These are phyloP conservation scores for Populus hybrid DNA, from an alignment of 441 rosid genomes.

Conservation along the genomic window DNA sequence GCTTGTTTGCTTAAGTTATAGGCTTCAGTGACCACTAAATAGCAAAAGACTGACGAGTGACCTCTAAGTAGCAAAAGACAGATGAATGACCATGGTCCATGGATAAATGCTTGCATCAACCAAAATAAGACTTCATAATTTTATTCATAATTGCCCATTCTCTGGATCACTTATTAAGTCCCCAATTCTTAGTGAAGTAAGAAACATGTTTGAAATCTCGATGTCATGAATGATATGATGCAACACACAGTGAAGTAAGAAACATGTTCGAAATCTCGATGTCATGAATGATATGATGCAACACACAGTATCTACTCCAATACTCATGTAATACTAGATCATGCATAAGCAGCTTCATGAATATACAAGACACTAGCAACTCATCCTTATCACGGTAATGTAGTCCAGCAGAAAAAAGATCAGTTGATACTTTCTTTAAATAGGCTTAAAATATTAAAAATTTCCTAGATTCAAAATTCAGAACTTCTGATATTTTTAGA, in stretches of 20 bases:
- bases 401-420: neutral
- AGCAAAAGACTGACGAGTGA: neutral
- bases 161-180: neutral
- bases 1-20: neutral
- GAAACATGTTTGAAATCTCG: conserved; percentile 6
- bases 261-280: conserved; percentile 6
- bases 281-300: conserved; percentile 4
- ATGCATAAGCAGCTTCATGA: conserved; percentile 20
- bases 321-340: conserved; percentile 26
- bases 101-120: neutral
- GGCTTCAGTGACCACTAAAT: neutral
- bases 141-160: neutral
- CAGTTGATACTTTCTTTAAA: neutral
- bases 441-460: neutral
- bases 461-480: conserved; percentile 27
- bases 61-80: neutral
- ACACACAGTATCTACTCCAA: conserved; percentile 13
- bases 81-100: neutral
- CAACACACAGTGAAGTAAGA: conserved; percentile 2
- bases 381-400: neutral
- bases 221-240: conserved; percentile 4
- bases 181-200: conserved; percentile 6
- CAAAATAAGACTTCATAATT: neutral
- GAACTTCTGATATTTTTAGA: conserved; percentile 39
- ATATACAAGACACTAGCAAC: conserved; percentile 5